phyloP scores from a whole-genome alignment of 2,329 filamentous ascomycete genomes.

The Sordariomycetes sp. region DNA sequence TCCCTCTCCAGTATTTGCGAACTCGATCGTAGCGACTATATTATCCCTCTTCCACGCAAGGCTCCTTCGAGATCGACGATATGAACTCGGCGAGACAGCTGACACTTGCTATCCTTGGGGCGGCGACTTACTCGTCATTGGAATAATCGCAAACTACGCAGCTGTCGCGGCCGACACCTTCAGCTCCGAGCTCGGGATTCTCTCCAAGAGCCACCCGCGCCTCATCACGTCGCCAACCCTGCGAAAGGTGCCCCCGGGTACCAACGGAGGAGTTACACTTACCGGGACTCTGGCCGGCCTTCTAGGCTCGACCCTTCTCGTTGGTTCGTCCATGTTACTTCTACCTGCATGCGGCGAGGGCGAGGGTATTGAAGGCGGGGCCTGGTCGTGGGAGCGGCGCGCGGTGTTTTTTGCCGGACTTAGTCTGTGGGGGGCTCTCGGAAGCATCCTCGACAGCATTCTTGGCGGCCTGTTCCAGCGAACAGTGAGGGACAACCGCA shows the following conservation, averaged over 20 bases:
- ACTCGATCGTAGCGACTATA: conserved; percentile 67
- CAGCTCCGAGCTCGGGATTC: conserved; percentile 86
- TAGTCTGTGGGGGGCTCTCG: conserved; percentile 60
- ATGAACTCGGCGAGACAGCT: background rate
- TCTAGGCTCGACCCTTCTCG: conserved; percentile 59
- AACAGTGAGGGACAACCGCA: conserved; percentile 71
- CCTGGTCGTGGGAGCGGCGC: conserved; percentile 33
- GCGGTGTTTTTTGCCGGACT: conserved; percentile 39
- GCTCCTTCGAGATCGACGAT: conserved; percentile 37
- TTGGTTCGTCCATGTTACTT: conserved; percentile 50
- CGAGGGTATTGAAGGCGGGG: conserved; percentile 24
- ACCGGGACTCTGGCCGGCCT: conserved; percentile 62
- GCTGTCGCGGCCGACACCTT: conserved; percentile 89
- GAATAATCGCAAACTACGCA: conserved; percentile 73
- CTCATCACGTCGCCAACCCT: conserved; percentile 72
- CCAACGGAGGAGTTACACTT: conserved; percentile 81
- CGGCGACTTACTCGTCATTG: conserved; percentile 49
- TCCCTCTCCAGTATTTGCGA: conserved; percentile 57
- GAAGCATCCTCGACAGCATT: conserved; percentile 77
- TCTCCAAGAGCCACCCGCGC: conserved; percentile 61
- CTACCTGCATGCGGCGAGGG: conserved; percentile 52
- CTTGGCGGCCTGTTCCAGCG: conserved; percentile 76
- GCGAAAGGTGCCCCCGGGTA: conserved; percentile 73
- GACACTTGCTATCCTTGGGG: conserved; percentile 40
- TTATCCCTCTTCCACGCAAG: conserved; percentile 44